Conservation (phyloP, 108 stramenopile genomes). For the Parmales sp. region DNA sequence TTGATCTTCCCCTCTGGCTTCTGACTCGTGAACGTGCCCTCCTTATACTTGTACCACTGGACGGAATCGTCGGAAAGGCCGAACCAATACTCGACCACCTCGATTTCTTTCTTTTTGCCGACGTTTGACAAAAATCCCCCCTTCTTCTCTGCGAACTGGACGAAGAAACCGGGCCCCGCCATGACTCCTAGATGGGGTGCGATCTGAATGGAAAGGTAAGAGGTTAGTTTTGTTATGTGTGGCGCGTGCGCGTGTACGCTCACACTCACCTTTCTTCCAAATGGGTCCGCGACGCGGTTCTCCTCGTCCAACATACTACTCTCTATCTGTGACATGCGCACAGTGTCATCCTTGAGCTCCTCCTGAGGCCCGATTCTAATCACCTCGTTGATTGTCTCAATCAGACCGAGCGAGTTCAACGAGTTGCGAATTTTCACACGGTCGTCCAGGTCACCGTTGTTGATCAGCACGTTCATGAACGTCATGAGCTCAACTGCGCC, state of each 20-base stretch:
- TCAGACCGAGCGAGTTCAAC: not conserved
- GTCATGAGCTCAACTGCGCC: slow-evolving; percentile 1
- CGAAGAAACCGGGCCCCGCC: not conserved
- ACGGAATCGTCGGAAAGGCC: slow-evolving; percentile 1
- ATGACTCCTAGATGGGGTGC: slow-evolving; percentile 5
- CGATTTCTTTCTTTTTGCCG: not conserved
- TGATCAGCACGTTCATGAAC: slow-evolving; percentile 1
- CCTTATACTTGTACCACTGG: slow-evolving; percentile 3
- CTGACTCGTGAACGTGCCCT: not conserved
- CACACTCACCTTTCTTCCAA: slow-evolving; percentile 4
- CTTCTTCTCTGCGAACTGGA: not conserved
- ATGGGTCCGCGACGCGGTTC: not conserved
- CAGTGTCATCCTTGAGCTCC: not conserved
- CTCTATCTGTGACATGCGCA: not conserved
- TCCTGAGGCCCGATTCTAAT: not conserved
- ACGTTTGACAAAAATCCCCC: not conserved
- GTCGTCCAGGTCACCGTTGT: slow-evolving; percentile 7
- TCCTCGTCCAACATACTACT: not conserved
- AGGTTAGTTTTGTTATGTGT: too few relatives aligned
- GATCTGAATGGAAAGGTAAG: too few relatives aligned
- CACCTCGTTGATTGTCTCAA: not conserved
- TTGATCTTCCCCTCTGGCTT: not conserved
- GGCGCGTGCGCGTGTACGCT: too few relatives aligned
- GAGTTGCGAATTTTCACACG: not conserved
- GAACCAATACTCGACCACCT: slow-evolving; percentile 2